A percentile compares a stretch with the other conserved stretches of the same genome.
Conservation (phyloP, 805 yeast species). For the Candida suzukii region DNA sequence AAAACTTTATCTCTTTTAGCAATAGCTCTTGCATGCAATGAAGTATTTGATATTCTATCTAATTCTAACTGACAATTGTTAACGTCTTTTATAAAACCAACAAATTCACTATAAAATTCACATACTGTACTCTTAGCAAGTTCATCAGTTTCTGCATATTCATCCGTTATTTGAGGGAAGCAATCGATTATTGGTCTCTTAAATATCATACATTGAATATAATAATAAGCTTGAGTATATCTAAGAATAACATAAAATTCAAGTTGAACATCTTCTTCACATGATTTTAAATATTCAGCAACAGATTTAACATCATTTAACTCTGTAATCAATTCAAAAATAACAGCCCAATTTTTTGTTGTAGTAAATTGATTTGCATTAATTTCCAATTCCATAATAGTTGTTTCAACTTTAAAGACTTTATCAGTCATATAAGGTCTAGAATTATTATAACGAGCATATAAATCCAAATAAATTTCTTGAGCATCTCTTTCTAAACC, state of each 20-base stretch:
- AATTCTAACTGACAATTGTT: not conserved
- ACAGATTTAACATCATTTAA: not conserved
- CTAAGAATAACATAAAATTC: not conserved
- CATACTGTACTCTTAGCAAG: too few species aligned
- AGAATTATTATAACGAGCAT: not conserved
- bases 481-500: not conserved
- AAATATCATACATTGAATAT: not conserved
- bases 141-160: not conserved
- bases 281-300: not conserved
- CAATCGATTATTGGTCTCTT: not conserved
- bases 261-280: not conserved
- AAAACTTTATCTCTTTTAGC: not conserved
- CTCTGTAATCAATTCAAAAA: not conserved
- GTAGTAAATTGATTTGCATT: not conserved
- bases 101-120: too few species aligned
- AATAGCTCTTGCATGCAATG: not conserved
- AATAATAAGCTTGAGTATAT: not conserved
- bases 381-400: not conserved
- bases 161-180: not conserved
- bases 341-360: not conserved
- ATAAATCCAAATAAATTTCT: not conserved
- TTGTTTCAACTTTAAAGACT: not conserved
- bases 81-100: not conserved
- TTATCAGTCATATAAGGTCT: not conserved
- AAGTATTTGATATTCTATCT: not conserved